Percentiles rank a stretch among this genome's conserved stretches.
These are phyloP conservation scores for Cordia subcordata DNA, from an alignment of 257 asterid genomes.

Conservation along the genomic window DNA sequence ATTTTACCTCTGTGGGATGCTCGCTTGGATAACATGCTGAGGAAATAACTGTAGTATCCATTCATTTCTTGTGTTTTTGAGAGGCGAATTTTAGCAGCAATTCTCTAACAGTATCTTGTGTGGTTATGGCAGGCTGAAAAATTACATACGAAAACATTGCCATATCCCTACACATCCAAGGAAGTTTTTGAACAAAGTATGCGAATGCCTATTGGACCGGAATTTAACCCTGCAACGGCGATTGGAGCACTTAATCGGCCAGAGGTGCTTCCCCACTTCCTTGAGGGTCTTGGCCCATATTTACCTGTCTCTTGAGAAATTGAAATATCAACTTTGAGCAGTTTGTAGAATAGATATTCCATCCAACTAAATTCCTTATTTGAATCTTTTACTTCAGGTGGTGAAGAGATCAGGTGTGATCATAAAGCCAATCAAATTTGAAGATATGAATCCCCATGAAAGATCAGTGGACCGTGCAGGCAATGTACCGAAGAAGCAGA, in stretches of 20 bases:
- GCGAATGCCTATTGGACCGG: conserved; percentile 96
- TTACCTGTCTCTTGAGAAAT: background rate
- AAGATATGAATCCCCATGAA: conserved; percentile 52
- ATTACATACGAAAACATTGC: conserved; percentile 73
- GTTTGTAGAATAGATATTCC: background rate
- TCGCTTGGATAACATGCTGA: background rate
- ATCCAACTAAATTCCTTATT: conserved; percentile 1
- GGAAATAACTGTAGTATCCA: conserved; percentile 1
- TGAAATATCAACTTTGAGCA: background rate
- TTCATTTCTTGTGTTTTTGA: background rate
- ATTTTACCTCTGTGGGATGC: background rate
- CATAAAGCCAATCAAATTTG: conserved; percentile 64
- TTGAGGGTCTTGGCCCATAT: background rate
- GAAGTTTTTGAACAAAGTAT: conserved; percentile 82
- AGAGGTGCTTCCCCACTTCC: conserved; percentile 42
- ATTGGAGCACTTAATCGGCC: conserved; percentile 83
- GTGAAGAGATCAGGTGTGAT: conserved; percentile 69
- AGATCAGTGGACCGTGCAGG: conserved; percentile 31
- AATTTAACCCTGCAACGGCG: conserved; percentile 67
- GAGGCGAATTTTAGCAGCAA: background rate
- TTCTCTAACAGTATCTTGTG: background rate
- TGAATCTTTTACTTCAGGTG: conserved; percentile 45
- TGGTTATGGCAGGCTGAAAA: conserved; percentile 65
- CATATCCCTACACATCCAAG: conserved; percentile 74
- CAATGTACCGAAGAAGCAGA: conserved; percentile 37